Base-by-base conservation (phyloP, 2,329 filamentous ascomycete species). In the Myriosclerotinia scirpicola region DNA sequence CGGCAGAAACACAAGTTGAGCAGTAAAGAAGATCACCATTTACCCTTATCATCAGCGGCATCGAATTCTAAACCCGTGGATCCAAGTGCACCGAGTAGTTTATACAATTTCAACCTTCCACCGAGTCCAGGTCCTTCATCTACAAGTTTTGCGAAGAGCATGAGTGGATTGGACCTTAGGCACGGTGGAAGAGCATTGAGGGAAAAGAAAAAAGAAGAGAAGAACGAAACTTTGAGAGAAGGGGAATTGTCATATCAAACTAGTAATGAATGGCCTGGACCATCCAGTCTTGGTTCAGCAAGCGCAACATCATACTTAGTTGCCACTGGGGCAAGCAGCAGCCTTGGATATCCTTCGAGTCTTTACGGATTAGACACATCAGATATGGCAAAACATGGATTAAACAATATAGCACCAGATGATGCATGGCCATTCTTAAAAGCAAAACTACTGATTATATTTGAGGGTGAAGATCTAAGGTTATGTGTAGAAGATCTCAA, bases 401-500 rank as follows among this genome's bases (percentile, higher is more conserved):
- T 91, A 17, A 85, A 87, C 71, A 90, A 89, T 72, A 88, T 92
- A 84, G 86, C 85, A 34, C 75, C 84, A 48, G 91, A 95, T 71
- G 91, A 95, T 76, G 92, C 91, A 7, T 95, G 91, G 91, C 90
- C 91, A 0, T 86, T 90, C 67, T 78, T 95, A 22, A 92, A 90
- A 77, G 88, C 90, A 3, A 89, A 91, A 71, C 80, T 95, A 52
- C 80, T 94, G 5, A 85, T 90, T 66, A 86, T 95, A 2, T 96
- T 95, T 71, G 90, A 93, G 71, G 91, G 90, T 40, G 91, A 94
- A 74, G 90, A 93, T 70, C 79, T 93, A 22, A 84, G 90, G 46
- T 81, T 91, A n/a, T 91, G 91, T 0, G 86, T 95, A 7, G 92
- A 96, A 76, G 91, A 94, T 73, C 88, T 95, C 74, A 96, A 96